Evolutionary conservation across 805 yeast genomes (phyloP), one percentile per base, ranked within the genome.

Genomic region (Candida krabiensis): DNA sequence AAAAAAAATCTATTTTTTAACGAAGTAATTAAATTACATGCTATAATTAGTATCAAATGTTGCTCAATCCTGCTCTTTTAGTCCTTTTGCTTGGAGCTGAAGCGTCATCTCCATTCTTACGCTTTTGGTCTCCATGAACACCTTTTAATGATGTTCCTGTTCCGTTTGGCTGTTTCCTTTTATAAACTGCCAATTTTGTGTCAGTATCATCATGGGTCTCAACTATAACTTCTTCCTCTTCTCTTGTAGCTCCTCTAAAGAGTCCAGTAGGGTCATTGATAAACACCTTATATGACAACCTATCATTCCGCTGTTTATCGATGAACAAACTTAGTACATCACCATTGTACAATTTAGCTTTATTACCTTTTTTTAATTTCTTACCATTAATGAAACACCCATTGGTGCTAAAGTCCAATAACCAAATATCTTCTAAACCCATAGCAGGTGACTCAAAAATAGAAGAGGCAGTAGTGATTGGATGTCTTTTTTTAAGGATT

Each of bases 361-460:
- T 86, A 22, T 74, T 69, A 2, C 83, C 83, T 43, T 78, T 77
- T 0, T 83, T 83, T 31, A 86, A 56, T 33, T 70, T 70, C 6
- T 64, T 59, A 6, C 75, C 74, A 52, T 88, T 86, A 6, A 90
- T 73, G 50, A 69, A 77, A 55, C 96, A 85, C 2, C 86, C 83
- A 59, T 89, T 90, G 0, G 95, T 78, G 39, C 93, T 83, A 44
- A 70, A 75, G 49, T 89, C 96, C 32, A 86, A 62, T 21, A 90
- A 64, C 95, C 95, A 88, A 12, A 86, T 69, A 54, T 81, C 89
- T 40, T 81, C 86, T 6, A 80, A 62, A n/a, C 64, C 68, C 61
- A 77, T 83, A 0, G 88, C 89, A 0, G 90, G 88, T 8, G 84
- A 77, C 49, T 81, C 87, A 53, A 67, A 77, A 17, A 44, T 48